Conservation (phyloP, 208 protist genomes). For the Leptomonas seymouri region DNA sequence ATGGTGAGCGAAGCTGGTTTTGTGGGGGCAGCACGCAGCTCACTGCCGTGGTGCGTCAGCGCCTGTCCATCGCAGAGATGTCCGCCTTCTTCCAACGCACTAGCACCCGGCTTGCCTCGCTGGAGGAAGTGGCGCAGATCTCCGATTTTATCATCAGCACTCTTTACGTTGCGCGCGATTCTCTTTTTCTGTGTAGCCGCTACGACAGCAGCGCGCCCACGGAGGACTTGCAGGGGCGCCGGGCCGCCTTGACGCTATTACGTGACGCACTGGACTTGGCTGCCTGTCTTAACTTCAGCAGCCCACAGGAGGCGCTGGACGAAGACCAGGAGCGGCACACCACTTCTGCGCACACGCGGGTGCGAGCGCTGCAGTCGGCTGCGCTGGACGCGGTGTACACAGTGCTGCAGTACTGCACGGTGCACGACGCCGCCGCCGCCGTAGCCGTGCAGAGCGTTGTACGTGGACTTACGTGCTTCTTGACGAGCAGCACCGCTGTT, state of each 20-base stretch:
- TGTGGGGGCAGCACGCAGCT: constrained; percentile 23
- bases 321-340: constrained; percentile 75
- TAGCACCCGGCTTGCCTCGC: not conserved
- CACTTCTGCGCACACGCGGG: constrained; percentile 62
- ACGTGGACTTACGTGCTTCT: constrained; percentile 67
- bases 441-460: constrained; percentile 56
- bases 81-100: constrained; percentile 23
- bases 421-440: constrained; percentile 37
- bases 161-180: constrained; percentile 62
- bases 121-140: constrained; percentile 35
- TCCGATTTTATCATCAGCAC: constrained; percentile 71
- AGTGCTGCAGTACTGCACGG: constrained; percentile 60
- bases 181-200: constrained; percentile 47
- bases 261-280: constrained; percentile 60
- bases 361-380: constrained; percentile 67
- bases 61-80: constrained; percentile 33
- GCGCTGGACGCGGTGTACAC: constrained; percentile 58
- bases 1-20: not conserved
- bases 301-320: constrained; percentile 52
- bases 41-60: constrained; percentile 44
- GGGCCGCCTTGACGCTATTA: constrained; percentile 56
- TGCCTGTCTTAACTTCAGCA: constrained; percentile 63
- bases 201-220: constrained; percentile 34
- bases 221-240: constrained; percentile 32
- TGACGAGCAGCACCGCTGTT: constrained; percentile 59